phyloP scores from a whole-genome alignment of 31 red algal species.

The Odonthalia washingtoniensis region DNA sequence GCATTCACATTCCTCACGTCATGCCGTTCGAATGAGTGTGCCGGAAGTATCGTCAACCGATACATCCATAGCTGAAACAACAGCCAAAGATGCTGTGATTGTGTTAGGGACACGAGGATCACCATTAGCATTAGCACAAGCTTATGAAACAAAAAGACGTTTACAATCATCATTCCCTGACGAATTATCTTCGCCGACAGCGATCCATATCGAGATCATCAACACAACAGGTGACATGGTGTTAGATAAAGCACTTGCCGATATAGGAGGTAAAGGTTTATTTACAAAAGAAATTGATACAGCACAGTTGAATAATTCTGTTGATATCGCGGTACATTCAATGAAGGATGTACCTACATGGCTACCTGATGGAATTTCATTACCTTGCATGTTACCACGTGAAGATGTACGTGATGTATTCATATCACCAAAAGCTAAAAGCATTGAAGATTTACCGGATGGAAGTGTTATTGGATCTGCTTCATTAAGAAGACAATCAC shows the following conservation, averaged over 20 bases:
- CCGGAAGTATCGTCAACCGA: slow-evolving; percentile 40
- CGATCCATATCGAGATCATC: slow-evolving; percentile 92
- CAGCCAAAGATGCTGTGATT: slow-evolving; percentile 68
- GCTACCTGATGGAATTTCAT: slow-evolving; percentile 86
- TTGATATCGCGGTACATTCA: slow-evolving; percentile 99
- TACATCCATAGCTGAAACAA: slow-evolving; percentile 42
- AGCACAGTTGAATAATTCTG: slow-evolving; percentile 87
- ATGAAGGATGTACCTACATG: slow-evolving; percentile 99
- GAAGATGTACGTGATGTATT: slow-evolving; percentile 99
- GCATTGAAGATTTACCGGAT: slow-evolving; percentile 86
- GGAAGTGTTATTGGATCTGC: slow-evolving; percentile 94
- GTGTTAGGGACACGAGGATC: slow-evolving; percentile 97
- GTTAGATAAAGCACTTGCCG: slow-evolving; percentile 95
- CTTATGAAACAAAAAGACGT: slow-evolving; percentile 83
- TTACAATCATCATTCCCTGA: slow-evolving; percentile 81
- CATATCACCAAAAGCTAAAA: slow-evolving; percentile 83
- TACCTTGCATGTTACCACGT: slow-evolving; percentile 91
- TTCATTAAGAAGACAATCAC: slow-evolving; percentile 90
- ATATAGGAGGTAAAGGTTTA: slow-evolving; percentile 99
- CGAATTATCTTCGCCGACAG: slow-evolving; percentile 72
- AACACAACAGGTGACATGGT: slow-evolving; percentile 98
- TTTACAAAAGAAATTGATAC: slow-evolving; percentile 99
- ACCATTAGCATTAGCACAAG: slow-evolving; percentile 95
- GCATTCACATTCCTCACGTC: neutral
- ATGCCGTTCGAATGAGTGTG: slow-evolving; percentile 56